Evolutionary conservation across 2,329 filamentous ascomycete genomes (phyloP), one percentile per base, ranked within the genome.

Genomic region (Ciborinia camelliae): DNA sequence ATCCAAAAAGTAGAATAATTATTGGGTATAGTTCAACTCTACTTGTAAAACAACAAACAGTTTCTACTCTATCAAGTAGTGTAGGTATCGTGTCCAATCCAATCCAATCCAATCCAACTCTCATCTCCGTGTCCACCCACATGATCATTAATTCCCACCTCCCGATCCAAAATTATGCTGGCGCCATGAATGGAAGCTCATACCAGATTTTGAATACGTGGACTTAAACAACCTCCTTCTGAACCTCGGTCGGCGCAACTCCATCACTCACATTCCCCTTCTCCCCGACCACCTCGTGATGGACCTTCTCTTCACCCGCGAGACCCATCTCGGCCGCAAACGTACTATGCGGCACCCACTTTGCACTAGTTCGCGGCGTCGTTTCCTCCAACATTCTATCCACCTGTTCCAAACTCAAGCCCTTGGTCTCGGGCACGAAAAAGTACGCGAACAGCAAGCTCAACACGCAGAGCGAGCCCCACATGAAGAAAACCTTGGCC

Each of bases 351-450:
- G 73, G 72, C 20, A 70, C 68, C 73, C 73, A 74, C 10, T 55
- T 65, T 18, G 66, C 39, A 9, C 69, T 71, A 3, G 71, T 71
- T 14, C 81, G 75, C 0, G 81, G 81, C 14, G 73, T 75, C 9
- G 77, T 77, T 68, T 83, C 79, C 65, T 80, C 77, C 77, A 84
- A 79, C 64, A 89, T 82, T 76, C 86, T 83, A 71, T 91, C 89
- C 69, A 91, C 87, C 76, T 91, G 86, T 76, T 92, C 89, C 65
- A 91, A 82, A 3, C 84, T 86, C 5, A 91, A 81, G 60, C 88
- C 88, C 81, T 91, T 91, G 71, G 88, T 91, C 79, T 91, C 89
- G 66, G 88, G 88, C 66, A 91, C 81, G 70, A 87, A 76, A 73
- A 84, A 79, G 75, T 79, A 86, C 57, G 84, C 81, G 73, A 85